Evolutionary conservation across 2,329 filamentous ascomycete genomes (phyloP), one percentile per base, ranked within the genome.

Genomic region (Aspergillus sp.): DNA sequence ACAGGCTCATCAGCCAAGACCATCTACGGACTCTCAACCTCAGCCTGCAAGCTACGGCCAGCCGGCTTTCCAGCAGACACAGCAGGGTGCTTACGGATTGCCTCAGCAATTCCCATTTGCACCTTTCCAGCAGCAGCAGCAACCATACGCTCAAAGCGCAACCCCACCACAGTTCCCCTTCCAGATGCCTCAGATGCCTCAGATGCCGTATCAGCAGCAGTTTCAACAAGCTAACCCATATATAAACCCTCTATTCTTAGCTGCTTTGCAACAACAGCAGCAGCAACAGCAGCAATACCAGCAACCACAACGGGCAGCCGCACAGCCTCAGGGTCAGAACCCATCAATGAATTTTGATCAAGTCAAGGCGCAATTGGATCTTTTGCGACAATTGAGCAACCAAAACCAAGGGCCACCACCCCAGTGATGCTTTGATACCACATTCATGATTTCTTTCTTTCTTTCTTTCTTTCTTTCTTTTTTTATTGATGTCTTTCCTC

Each of bases 181-280:
- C 45, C 68, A 68, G 39, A 59, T 65, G 37, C 66, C 67, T n/a
- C 63, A 68, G 40, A 61, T 66, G 39, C 19, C 19, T 19, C 19
- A 19, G 4, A 19, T 19, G 19, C 19, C 19, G 19, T 19, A 19
- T 19, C 66, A 67, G 43, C 54, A 58, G 12, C 62, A 62, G 46
- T 52, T 56, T 40, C 70, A 67, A 49, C 77, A 38, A 38, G 7
- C 74, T 49, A 68, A 75, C 40, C 62, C 70, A 6, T 65, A 78
- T 51, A 72, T 81, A 46, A 82, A 81, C 50, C 80, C 80, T 4
- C 72, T 76, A 1, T 76, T 83, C 57, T 70, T 83, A 45, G 72
- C 75, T 50, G 59, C 60, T 13, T 42, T 69, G 33, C 73, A 74
- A 44, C 65, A 71, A 34, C 68, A 70, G 42, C 65, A 68, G 40